phyloP scores from a whole-genome alignment of 2,329 filamentous ascomycete genomes.

The Atkinsonella hypoxylon region DNA sequence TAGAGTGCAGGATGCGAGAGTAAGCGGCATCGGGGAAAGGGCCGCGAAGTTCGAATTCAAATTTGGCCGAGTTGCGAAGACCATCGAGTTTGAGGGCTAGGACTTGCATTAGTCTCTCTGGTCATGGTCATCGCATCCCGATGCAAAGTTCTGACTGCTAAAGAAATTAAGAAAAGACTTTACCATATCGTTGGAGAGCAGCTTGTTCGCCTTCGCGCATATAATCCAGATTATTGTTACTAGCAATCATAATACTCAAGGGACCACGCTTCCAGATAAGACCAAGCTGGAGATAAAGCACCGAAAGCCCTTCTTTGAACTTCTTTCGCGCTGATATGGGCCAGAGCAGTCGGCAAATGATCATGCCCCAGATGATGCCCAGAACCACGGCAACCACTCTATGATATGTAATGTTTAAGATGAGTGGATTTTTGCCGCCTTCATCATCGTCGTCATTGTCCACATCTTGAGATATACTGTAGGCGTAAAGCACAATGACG shows the following conservation, averaged over 20 bases:
- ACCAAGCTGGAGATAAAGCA: conserved; percentile 91
- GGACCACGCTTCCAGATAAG: conserved; percentile 95
- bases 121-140: too few species aligned
- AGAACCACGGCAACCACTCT: conserved; percentile 75
- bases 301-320: conserved; percentile 75
- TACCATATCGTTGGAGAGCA: conserved; percentile 66
- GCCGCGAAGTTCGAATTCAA: conserved; percentile 78
- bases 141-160: too few species aligned
- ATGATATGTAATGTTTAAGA: conserved; percentile 78
- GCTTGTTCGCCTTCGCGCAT: conserved; percentile 83
- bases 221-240: conserved; percentile 50
- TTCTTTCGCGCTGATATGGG: conserved; percentile 83
- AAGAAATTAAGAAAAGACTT: conserved; percentile 4
- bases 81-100: conserved; percentile 58
- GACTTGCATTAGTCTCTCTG: neutral
- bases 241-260: conserved; percentile 57
- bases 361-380: conserved; percentile 83
- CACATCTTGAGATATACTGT: conserved; percentile 72
- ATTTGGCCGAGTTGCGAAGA: conserved; percentile 59
- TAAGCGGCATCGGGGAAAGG: conserved; percentile 72
- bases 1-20: conserved; percentile 63
- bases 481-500: conserved; percentile 85
- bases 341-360: conserved; percentile 84
- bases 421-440: conserved; percentile 70
- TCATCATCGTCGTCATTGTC: conserved; percentile 80